Percentiles rank a stretch among this genome's conserved stretches.
These are phyloP conservation scores for Trichoderma sp. DNA, from an alignment of 2,329 filamentous ascomycete genomes.

Conservation along the genomic window DNA sequence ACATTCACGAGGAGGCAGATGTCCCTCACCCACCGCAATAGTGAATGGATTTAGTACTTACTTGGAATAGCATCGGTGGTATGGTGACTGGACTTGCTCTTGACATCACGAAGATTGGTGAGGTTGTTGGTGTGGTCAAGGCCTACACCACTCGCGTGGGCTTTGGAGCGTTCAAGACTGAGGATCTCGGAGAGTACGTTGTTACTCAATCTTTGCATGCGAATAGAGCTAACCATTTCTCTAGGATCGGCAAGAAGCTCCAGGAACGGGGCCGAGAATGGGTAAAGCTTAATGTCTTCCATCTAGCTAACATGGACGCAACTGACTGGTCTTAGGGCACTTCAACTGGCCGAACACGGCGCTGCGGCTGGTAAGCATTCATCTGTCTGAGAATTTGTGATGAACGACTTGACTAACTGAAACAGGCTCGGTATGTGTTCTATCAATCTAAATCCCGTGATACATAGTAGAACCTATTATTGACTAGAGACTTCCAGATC, in stretches of 20 bases:
- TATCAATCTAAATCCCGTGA: constrained; percentile 21
- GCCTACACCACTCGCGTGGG: constrained; percentile 68
- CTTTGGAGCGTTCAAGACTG: constrained; percentile 69
- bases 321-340: constrained; percentile 38
- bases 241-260: constrained; percentile 48
- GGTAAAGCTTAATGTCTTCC: constrained; percentile 33
- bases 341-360: constrained; percentile 62
- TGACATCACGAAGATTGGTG: constrained; percentile 62
- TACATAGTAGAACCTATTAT: constrained; percentile 19
- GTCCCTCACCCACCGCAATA: not conserved
- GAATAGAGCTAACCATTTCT: constrained; percentile 13
- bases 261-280: constrained; percentile 53
- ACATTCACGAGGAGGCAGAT: not conserved
- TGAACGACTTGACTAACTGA: not conserved
- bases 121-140: constrained; percentile 69
- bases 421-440: constrained; percentile 35
- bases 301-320: not conserved
- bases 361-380: constrained; percentile 55
- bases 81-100: constrained; percentile 66
- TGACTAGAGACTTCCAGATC: constrained; percentile 48
- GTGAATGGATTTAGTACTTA: not conserved
- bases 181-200: constrained; percentile 51
- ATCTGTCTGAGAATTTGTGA: constrained; percentile 26
- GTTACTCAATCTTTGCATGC: not conserved
- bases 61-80: constrained; percentile 42